These are phyloP conservation scores for Camellia oleifera DNA, from an alignment of 179 eudicot species.

Conservation along the genomic window DNA sequence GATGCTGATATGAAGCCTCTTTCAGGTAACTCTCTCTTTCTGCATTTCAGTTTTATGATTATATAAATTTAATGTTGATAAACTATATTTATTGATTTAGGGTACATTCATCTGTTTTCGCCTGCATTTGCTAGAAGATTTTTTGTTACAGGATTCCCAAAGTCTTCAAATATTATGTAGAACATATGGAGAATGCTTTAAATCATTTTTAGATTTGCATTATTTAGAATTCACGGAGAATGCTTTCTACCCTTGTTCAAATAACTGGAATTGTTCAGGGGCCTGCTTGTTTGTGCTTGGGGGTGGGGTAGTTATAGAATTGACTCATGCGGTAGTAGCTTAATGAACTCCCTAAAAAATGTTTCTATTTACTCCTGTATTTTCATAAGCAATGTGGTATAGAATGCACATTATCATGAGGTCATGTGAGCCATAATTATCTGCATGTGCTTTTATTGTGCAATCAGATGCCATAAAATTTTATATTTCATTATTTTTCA, in stretches of 20 bases:
- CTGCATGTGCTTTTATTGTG: neutral
- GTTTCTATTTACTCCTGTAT: neutral
- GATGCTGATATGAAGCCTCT: slow-evolving; percentile 88
- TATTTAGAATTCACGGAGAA: neutral
- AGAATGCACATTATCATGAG: neutral
- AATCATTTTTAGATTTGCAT: neutral
- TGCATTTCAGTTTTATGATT: neutral
- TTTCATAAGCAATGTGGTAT: neutral
- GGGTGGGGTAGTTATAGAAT: neutral
- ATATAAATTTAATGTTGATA: neutral
- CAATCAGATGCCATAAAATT: neutral
- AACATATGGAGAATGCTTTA: neutral
- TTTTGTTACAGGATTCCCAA: neutral
- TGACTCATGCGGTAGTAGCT: neutral
- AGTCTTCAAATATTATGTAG: neutral
- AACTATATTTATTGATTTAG: neutral
- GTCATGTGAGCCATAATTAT: neutral
- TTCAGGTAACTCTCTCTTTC: slow-evolving; percentile 47
- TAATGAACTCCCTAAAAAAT: neutral
- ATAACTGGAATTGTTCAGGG: neutral
- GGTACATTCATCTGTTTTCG: neutral
- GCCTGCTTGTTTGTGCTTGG: neutral
- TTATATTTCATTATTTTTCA: slow-evolving; percentile 30
- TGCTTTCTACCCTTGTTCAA: neutral
- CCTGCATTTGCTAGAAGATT: neutral